Base-by-base conservation (phyloP, 1,284 basidiomycete species). In the Apiotrichum gamsii region DNA sequence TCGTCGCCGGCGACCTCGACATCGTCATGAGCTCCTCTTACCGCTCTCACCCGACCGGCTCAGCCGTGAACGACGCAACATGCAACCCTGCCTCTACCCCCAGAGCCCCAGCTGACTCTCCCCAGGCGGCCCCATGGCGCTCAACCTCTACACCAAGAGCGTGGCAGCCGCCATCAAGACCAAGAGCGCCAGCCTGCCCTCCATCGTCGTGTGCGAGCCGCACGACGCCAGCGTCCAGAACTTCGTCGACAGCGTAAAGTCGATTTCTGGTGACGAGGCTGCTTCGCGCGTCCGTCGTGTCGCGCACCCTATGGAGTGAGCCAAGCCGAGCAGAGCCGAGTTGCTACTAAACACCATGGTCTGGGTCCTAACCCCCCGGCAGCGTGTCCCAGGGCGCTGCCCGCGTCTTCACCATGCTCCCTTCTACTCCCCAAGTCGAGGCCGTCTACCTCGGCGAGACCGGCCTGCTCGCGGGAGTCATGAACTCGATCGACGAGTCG, bases 361-460 rank as follows among this genome's bases (percentile, higher is more conserved):
- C n/a, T n/a, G n/a, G n/a, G n/a, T n/a, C n/a, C n/a, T n/a, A n/a
- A n/a, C n/a, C n/a, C n/a, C n/a, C n/a, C n/a, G 14, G 14, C 38
- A 76, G 74, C 32, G 72, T 76, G 21, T 70, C 72, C 0, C 57
- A 57, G n/a, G 46, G 58, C 4, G 72, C 73, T 9, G 61, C 67
- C 0, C 72, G 68, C 11, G 68, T 78, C 20, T 58, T 77, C 34
- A 77, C 76, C 4, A 75, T 75, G 72, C 60, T 77, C 1, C 77
- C 77, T 0, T 74, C 73, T 0, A 73, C 72, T 10, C 72, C 72
- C 0, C 69, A 74, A 46, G 73, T 75, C 20, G 65, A 74, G 47
- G 54, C 60, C 15, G 72, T 74, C 4, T 75, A 73, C 58, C 65
- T 74, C 8, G 67, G 69, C 37, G 52, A 54, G 38, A n/a, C 28